These are phyloP conservation scores for Cryphonectria japonica DNA, from an alignment of 2,329 filamentous ascomycete species.

Conservation along the genomic window DNA sequence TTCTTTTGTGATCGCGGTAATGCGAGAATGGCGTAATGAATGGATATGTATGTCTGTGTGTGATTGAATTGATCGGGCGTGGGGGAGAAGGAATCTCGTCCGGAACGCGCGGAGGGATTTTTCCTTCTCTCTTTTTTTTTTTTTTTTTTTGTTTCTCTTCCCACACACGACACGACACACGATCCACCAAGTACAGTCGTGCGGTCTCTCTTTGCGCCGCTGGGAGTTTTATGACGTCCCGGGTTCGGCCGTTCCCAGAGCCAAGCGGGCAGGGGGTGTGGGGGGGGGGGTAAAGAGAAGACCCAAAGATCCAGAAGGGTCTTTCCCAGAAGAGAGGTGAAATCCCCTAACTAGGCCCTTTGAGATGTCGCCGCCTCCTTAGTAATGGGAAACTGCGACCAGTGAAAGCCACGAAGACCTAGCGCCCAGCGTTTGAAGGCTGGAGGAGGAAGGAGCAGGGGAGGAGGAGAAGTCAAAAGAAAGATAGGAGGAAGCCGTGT, in stretches of 20 bases:
- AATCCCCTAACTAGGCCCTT: neutral
- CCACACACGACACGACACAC: neutral
- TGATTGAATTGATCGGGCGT: neutral
- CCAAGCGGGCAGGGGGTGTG: neutral
- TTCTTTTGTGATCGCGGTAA: neutral
- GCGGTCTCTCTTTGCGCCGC: neutral
- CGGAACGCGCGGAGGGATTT: neutral
- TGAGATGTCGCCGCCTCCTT: neutral
- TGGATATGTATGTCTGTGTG: neutral
- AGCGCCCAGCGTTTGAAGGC: neutral
- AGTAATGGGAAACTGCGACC: neutral
- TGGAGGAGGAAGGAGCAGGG: neutral
- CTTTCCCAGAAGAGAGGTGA: neutral
- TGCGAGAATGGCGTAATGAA: neutral
- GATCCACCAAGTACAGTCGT: neutral
- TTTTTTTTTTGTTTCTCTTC: no score
- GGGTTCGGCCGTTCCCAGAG: neutral
- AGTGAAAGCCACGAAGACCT: neutral
- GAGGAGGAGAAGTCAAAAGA: no score
- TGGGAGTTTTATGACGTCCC: neutral
- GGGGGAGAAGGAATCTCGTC: neutral
- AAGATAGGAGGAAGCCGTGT: neutral
- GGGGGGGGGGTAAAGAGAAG: neutral
- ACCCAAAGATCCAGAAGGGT: neutral
- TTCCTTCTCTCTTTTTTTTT: neutral